phyloP scores from a whole-genome alignment of 2,329 filamentous ascomycete genomes.

The Lomentospora prolificans region DNA sequence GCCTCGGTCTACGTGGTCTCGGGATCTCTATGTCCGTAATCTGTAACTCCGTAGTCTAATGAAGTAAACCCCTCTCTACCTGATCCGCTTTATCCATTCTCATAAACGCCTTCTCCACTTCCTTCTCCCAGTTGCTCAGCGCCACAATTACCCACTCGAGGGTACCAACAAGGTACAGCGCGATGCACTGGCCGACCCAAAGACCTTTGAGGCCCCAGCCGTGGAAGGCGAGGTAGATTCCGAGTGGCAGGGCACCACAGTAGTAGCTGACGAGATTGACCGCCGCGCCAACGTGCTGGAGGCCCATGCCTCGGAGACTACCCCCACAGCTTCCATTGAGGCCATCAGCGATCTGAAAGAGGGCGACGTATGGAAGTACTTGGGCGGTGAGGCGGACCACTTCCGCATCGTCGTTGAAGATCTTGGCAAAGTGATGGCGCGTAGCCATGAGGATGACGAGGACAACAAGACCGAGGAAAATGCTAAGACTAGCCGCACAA shows the following conservation, averaged over 20 bases:
- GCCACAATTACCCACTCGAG: conserved; percentile 74
- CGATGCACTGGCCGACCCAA: conserved; percentile 77
- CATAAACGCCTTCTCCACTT: conserved; percentile 61
- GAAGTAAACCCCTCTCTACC: conserved; percentile 16
- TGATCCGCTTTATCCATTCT: conserved; percentile 47
- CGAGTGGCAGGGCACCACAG: conserved; percentile 67
- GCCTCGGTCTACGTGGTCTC: too few relatives aligned
- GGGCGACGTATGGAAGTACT: conserved; percentile 76
- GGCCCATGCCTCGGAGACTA: conserved; percentile 70
- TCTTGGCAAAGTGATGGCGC: conserved; percentile 61
- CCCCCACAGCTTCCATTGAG: conserved; percentile 80
- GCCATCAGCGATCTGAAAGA: conserved; percentile 86
- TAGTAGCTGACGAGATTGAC: conserved; percentile 83
- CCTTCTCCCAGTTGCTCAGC: conserved; percentile 64
- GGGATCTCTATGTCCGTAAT: background rate
- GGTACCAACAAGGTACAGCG: conserved; percentile 67
- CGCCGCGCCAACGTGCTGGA: conserved; percentile 73
- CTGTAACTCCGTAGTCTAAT: background rate
- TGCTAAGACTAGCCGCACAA: conserved; percentile 62
- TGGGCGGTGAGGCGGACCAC: conserved; percentile 65
- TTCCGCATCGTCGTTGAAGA: conserved; percentile 70
- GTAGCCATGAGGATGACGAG: conserved; percentile 60
- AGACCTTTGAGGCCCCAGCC: conserved; percentile 73
- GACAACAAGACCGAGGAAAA: conserved; percentile 57
- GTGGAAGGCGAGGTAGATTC: conserved; percentile 76